Evolutionary conservation across 2,329 filamentous ascomycete species (phyloP).

Genomic region (Ophiostoma ips): DNA sequence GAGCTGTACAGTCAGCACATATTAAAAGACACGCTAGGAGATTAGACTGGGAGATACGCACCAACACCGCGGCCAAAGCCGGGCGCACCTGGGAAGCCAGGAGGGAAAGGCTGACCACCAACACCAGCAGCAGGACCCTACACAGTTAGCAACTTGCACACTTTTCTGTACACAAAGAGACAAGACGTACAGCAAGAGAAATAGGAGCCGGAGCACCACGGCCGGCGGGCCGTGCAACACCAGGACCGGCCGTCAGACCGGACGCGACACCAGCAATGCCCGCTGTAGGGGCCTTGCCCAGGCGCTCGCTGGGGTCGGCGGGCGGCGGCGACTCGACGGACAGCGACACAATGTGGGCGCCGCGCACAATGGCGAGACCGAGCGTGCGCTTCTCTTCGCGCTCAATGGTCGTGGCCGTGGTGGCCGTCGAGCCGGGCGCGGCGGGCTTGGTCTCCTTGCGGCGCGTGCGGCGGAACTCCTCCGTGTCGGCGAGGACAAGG

Average conservation of each 20-base stretch:
- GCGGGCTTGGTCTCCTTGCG: conserved; percentile 63
- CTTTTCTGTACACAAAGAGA: not conserved
- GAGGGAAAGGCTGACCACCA: conserved; percentile 51
- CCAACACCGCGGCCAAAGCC: conserved; percentile 37
- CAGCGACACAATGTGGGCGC: conserved; percentile 85
- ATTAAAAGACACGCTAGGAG: not conserved
- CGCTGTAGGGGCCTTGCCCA: conserved; percentile 57
- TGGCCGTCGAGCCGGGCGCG: conserved; percentile 34
- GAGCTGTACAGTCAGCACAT: conserved; percentile 25
- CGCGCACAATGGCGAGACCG: conserved; percentile 85
- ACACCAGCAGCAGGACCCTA: conserved; percentile 75
- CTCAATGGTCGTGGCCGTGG: conserved; percentile 56
- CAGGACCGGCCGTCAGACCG: conserved; percentile 67
- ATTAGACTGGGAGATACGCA: conserved; percentile 4
- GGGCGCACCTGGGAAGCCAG: conserved; percentile 37
- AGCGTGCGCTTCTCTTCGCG: conserved; percentile 96
- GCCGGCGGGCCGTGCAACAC: conserved; percentile 81
- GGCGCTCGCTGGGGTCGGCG: conserved; percentile 77
- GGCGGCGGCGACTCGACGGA: conserved; percentile 94
- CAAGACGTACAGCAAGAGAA: conserved; percentile 57
- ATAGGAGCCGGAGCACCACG: conserved; percentile 58
- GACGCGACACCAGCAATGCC: conserved; percentile 45
- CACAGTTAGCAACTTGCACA: conserved; percentile 13
- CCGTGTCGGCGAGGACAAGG: conserved; percentile 92
- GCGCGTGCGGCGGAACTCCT: conserved; percentile 90